phyloP scores from a whole-genome alignment of 345 rosid genomes.

The Citrus trifoliata region DNA sequence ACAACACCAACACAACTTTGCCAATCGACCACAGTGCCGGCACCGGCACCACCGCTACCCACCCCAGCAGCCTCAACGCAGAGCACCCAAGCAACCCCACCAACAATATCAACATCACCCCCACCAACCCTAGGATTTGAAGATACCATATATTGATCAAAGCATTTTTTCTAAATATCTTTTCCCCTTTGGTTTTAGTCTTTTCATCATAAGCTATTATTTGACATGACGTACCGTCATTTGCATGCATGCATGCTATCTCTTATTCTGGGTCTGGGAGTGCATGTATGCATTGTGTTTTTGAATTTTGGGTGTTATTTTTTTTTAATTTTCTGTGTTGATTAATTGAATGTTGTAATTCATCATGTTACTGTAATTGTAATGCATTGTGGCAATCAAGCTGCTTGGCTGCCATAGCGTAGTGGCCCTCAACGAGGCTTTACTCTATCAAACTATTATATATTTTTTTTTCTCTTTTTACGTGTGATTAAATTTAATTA shows the following conservation, averaged over 20 bases:
- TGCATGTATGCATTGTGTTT: neutral
- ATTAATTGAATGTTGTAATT: neutral
- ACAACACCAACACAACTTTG: neutral
- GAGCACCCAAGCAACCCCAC: neutral
- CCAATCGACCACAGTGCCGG: neutral
- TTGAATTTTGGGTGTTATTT: too few species aligned
- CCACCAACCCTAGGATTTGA: slow-evolving; percentile 2
- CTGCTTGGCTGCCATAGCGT: too few species aligned
- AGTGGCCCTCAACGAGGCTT: too few species aligned
- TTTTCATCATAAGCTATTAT: neutral
- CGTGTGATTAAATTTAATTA: too few species aligned
- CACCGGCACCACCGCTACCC: neutral
- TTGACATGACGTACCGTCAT: neutral
- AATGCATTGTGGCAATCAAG: too few species aligned
- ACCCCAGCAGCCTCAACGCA: neutral
- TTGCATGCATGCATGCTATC: neutral
- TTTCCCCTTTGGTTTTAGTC: neutral
- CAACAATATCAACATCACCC: neutral
- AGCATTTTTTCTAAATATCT: neutral
- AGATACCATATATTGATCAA: neutral
- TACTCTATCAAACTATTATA: too few species aligned
- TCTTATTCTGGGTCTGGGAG: neutral
- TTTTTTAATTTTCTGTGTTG: neutral
- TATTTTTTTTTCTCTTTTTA: too few species aligned
- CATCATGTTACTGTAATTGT: neutral